A percentile compares a stretch with the other conserved stretches of the same genome.
These are phyloP conservation scores for Protomyces lactucae-debilis DNA, from an alignment of 1,139 yeast species.

Conservation along the genomic window DNA sequence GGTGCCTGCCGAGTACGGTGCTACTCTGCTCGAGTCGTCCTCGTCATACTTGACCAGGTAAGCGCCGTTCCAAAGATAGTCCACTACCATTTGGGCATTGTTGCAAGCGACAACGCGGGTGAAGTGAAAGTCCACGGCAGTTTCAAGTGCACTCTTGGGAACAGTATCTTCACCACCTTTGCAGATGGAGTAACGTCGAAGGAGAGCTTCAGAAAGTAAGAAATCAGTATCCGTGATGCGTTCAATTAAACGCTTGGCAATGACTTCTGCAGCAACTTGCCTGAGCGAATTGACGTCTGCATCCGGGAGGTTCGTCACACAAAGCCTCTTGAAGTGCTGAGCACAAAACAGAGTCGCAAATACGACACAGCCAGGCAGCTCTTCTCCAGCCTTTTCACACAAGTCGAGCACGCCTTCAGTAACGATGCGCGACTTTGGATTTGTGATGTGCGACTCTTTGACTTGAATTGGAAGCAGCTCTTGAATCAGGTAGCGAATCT, in stretches of 20 bases:
- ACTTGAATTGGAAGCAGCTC: constrained; percentile 62
- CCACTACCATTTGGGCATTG: constrained; percentile 7
- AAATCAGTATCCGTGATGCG: constrained; percentile 54
- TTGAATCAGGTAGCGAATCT: constrained; percentile 68
- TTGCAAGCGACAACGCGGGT: constrained; percentile 18
- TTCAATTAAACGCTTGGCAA: constrained; percentile 69
- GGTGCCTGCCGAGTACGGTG: constrained; percentile 12
- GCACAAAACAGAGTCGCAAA: constrained; percentile 17
- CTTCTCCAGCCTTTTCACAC: constrained; percentile 75
- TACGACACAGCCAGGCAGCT: constrained; percentile 41
- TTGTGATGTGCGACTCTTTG: constrained; percentile 48
- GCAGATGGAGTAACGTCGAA: constrained; percentile 67
- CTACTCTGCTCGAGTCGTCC: constrained; percentile 14
- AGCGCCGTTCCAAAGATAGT: constrained; percentile 16
- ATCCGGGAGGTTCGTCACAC: constrained; percentile 49
- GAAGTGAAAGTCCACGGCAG: constrained; percentile 20
- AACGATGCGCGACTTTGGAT: constrained; percentile 59
- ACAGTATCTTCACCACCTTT: constrained; percentile 67
- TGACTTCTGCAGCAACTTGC: constrained; percentile 62
- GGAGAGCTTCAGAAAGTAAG: constrained; percentile 68
- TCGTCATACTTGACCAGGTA: constrained; percentile 22
- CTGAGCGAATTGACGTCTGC: constrained; percentile 58
- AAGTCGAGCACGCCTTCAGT: constrained; percentile 56
- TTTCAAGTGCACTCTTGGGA: constrained; percentile 31
- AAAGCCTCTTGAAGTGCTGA: constrained; percentile 15